These are phyloP conservation scores for Penicillium brasilianum DNA, from an alignment of 2,329 filamentous ascomycete species.

Conservation along the genomic window DNA sequence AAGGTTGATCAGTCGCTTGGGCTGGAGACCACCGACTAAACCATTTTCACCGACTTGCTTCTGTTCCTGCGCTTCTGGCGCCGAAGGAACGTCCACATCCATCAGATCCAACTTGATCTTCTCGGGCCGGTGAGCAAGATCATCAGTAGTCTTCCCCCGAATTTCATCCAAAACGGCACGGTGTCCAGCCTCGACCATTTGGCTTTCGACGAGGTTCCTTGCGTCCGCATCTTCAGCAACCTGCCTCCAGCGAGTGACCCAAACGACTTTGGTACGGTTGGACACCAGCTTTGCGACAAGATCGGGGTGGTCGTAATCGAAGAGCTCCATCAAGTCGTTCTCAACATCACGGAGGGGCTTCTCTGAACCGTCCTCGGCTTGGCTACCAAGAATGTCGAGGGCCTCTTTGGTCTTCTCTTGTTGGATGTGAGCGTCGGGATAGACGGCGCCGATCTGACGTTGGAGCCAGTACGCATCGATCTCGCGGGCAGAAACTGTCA, in stretches of 20 bases:
- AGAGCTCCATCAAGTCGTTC: slow-evolving; percentile 97
- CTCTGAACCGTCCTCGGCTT: slow-evolving; percentile 75
- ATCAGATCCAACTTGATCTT: slow-evolving; percentile 83
- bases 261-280: slow-evolving; percentile 92
- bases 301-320: slow-evolving; percentile 95
- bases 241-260: slow-evolving; percentile 86
- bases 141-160: slow-evolving; percentile 68
- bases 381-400: slow-evolving; percentile 78
- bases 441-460: slow-evolving; percentile 84
- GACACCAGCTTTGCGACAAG: slow-evolving; percentile 87
- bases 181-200: slow-evolving; percentile 89
- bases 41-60: slow-evolving; percentile 64
- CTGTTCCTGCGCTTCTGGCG: slow-evolving; percentile 60
- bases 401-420: slow-evolving; percentile 90
- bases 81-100: slow-evolving; percentile 79
- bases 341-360: slow-evolving; percentile 90
- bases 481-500: slow-evolving; percentile 78
- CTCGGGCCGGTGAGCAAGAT: slow-evolving; percentile 65
- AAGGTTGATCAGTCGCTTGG: slow-evolving; percentile 85
- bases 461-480: slow-evolving; percentile 99
- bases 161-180: slow-evolving; percentile 88
- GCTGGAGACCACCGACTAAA: slow-evolving; percentile 81
- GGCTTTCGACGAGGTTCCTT: slow-evolving; percentile 77
- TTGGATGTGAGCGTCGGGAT: slow-evolving; percentile 89
- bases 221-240: slow-evolving; percentile 78